Conservation (phyloP, 768 basidiomycete species). For the Tylopilus subfusipes region DNA sequence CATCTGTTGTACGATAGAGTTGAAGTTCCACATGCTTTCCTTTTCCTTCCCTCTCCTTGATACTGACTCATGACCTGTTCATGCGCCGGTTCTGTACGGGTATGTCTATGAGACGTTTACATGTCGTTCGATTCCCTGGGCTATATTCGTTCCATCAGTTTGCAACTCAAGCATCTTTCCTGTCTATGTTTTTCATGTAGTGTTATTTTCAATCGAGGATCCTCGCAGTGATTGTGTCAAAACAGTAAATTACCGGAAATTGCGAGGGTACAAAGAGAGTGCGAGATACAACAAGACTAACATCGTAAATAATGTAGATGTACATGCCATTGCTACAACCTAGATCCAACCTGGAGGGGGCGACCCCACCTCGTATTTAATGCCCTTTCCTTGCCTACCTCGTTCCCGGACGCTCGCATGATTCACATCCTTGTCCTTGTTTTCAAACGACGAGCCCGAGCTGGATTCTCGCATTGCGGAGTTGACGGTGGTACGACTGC, state of each 20-base stretch:
- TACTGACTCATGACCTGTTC: constrained; percentile 29
- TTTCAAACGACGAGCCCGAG: constrained; percentile 10
- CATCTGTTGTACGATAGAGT: constrained; percentile 31
- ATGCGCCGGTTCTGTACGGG: constrained; percentile 28
- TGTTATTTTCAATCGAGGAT: constrained; percentile 17
- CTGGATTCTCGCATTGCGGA: constrained; percentile 1
- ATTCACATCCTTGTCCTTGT: constrained; percentile 1
- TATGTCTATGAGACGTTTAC: constrained; percentile 28
- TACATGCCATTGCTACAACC: background rate
- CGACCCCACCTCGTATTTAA: constrained; percentile 5
- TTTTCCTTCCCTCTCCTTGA: constrained; percentile 29
- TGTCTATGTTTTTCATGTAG: constrained; percentile 23
- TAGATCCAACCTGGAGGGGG: constrained; percentile 51
- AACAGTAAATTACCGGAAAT: background rate
- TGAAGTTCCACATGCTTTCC: constrained; percentile 30
- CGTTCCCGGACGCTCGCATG: constrained; percentile 11
- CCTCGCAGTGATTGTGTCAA: background rate
- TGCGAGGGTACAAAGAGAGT: background rate
- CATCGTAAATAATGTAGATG: background rate
- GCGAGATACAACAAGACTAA: background rate
- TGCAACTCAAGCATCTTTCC: constrained; percentile 14
- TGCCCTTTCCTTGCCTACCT: constrained; percentile 5
- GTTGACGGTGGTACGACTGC: background rate
- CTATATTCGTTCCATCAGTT: constrained; percentile 12
- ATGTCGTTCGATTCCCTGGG: constrained; percentile 19